A percentile compares a stretch with the other conserved stretches of the same genome.
Evolutionary conservation across 2,329 filamentous ascomycete species (phyloP).

Genomic region (Alternaria sp.): DNA sequence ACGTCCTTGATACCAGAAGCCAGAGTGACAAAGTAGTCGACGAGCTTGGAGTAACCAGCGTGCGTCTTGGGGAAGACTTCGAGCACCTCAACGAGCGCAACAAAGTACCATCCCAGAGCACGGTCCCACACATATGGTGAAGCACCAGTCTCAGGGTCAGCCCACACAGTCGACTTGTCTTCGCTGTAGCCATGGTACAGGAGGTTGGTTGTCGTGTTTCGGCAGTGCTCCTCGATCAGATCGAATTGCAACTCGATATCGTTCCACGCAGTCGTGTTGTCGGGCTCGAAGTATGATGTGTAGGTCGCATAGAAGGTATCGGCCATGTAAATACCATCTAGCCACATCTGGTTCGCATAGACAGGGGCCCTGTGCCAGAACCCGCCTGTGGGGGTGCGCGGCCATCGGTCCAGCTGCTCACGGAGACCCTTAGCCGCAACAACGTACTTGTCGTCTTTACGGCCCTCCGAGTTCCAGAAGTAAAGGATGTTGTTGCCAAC

Average conservation of each 20-base stretch:
- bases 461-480: conserved; percentile 56
- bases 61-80: conserved; percentile 56
- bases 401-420: conserved; percentile 59
- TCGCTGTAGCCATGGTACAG: conserved; percentile 50
- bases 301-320: conserved; percentile 52
- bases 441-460: conserved; percentile 59
- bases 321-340: conserved; percentile 62
- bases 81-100: conserved; percentile 58
- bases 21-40: conserved; percentile 54
- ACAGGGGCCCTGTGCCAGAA: conserved; percentile 63
- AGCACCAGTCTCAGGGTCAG: conserved; percentile 47
- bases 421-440: conserved; percentile 59
- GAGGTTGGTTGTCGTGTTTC: conserved; percentile 46
- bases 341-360: conserved; percentile 66
- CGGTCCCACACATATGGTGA: conserved; percentile 51
- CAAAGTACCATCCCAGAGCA: conserved; percentile 52
- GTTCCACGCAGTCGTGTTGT: conserved; percentile 54
- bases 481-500: conserved; percentile 63
- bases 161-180: conserved; percentile 47
- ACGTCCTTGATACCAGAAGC: conserved; percentile 54
- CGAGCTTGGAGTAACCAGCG: conserved; percentile 49
- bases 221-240: conserved; percentile 47
- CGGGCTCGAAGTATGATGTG: conserved; percentile 49
- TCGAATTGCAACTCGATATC: conserved; percentile 53
- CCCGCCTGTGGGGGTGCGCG: conserved; percentile 61